A percentile compares a stretch with the other conserved stretches of the same genome.
phyloP scores from a whole-genome alignment of 2,329 filamentous ascomycete genomes.

The Mycosphaerella sp. region DNA sequence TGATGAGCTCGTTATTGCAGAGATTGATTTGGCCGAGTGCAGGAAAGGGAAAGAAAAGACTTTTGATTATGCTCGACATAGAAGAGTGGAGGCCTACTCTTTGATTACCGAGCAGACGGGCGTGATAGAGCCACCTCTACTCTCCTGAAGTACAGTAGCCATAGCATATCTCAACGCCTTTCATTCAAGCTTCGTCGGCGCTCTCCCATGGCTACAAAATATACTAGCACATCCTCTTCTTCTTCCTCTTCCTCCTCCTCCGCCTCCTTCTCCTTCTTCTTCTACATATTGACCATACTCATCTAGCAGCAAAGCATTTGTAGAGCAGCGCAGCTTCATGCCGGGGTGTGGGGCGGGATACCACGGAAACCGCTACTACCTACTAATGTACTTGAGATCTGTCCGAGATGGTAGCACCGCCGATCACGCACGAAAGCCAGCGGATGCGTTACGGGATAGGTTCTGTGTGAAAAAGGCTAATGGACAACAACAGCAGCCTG shows the following conservation, averaged over 20 bases:
- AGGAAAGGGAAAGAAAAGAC: slow-evolving; percentile 44
- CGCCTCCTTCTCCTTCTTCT: no score
- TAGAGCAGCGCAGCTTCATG: slow-evolving; percentile 8
- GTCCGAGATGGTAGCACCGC: slow-evolving; percentile 15
- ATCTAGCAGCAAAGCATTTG: no score
- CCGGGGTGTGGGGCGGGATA: not conserved
- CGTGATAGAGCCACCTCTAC: slow-evolving; percentile 34
- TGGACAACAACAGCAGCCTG: not conserved
- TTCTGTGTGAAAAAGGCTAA: slow-evolving; percentile 9
- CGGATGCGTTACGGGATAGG: slow-evolving; percentile 3
- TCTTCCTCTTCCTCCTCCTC: no score
- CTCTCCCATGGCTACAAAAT: no score
- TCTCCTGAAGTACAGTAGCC: slow-evolving; percentile 7
- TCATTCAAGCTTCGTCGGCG: not conserved
- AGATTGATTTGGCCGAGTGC: slow-evolving; percentile 46
- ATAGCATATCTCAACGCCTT: not conserved
- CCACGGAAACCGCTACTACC: slow-evolving; percentile 12
- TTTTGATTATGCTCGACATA: slow-evolving; percentile 43
- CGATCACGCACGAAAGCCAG: slow-evolving; percentile 14
- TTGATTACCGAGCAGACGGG: slow-evolving; percentile 40
- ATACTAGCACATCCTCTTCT: no score
- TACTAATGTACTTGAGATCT: slow-evolving; percentile 6
- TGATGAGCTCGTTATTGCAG: slow-evolving; percentile 48
- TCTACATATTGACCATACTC: no score
- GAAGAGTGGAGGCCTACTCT: slow-evolving; percentile 41